A percentile compares a stretch with the other conserved stretches of the same genome.
These are phyloP conservation scores for Pyrrhoderma lamaoense DNA, from an alignment of 1,284 basidiomycete genomes.

Conservation along the genomic window DNA sequence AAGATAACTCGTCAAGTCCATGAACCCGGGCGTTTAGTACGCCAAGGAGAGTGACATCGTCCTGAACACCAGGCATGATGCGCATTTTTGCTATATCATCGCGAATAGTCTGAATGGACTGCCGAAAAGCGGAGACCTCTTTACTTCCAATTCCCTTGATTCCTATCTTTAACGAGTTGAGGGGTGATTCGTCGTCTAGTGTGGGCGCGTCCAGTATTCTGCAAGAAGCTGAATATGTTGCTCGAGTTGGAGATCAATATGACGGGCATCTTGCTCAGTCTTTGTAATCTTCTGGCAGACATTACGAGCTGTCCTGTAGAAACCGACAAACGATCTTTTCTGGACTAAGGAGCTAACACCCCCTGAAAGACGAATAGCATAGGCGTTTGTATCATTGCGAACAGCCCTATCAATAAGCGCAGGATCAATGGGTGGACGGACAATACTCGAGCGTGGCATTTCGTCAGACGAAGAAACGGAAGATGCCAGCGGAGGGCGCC, in stretches of 20 bases:
- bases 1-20: constrained; percentile 9
- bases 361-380: constrained; percentile 54
- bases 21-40: constrained; percentile 3
- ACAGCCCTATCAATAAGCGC: constrained; percentile 57
- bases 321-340: constrained; percentile 9
- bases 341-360: constrained; percentile 38
- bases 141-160: neutral
- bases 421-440: constrained; percentile 53
- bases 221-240: constrained; percentile 5
- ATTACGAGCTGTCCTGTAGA: constrained; percentile 8
- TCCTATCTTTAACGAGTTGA: neutral
- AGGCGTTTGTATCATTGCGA: constrained; percentile 63
- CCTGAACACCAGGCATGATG: constrained; percentile 11
- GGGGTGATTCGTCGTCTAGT: neutral
- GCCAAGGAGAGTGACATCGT: constrained; percentile 4
- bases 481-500: constrained; percentile 30
- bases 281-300: constrained; percentile 5
- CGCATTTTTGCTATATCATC: constrained; percentile 10
- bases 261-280: neutral
- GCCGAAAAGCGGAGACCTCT: neutral
- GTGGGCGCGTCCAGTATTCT: neutral
- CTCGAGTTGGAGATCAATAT: constrained; percentile 2
- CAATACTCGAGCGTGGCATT: constrained; percentile 22
- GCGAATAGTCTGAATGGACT: constrained; percentile 1
- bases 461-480: constrained; percentile 23